Evolutionary conservation across 2,329 filamentous ascomycete species (phyloP).

Genomic region (Immersiporthe knoxdaviesiana): DNA sequence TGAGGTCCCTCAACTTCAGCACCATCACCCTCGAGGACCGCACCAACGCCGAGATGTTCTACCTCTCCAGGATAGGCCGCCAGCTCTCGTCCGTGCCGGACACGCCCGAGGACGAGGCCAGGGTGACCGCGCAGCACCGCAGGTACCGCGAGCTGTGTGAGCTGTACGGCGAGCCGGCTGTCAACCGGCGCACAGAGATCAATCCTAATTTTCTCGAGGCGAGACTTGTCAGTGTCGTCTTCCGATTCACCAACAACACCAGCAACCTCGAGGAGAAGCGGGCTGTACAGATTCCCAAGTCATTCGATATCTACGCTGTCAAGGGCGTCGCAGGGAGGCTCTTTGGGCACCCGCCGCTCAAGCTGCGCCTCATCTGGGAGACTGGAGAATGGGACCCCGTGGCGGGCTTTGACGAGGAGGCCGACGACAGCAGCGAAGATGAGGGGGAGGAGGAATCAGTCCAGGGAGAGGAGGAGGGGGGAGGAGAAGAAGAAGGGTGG

Average conservation of each 20-base stretch:
- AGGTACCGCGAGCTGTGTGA: constrained; percentile 75
- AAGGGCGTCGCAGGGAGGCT: constrained; percentile 75
- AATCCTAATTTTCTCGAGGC: constrained; percentile 84
- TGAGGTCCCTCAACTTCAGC: constrained; percentile 75
- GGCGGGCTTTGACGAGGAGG: constrained; percentile 62
- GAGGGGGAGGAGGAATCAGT: constrained; percentile 49
- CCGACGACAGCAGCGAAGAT: constrained; percentile 56
- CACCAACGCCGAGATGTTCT: constrained; percentile 89
- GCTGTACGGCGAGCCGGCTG: constrained; percentile 71
- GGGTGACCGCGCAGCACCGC: constrained; percentile 67
- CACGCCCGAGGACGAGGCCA: constrained; percentile 49
- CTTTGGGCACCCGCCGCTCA: constrained; percentile 68
- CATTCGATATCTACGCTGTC: constrained; percentile 79
- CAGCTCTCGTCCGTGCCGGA: constrained; percentile 68
- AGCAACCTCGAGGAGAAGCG: constrained; percentile 36
- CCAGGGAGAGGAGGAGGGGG: constrained; percentile 29
- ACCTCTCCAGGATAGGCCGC: constrained; percentile 79
- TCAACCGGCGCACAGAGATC: constrained; percentile 60
- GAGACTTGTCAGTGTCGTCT: constrained; percentile 66
- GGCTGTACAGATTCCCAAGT: constrained; percentile 69
- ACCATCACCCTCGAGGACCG: constrained; percentile 74
- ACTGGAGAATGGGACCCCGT: constrained; percentile 90
- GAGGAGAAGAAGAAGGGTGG: constrained; percentile 20
- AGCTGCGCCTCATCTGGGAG: constrained; percentile 77
- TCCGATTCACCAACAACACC: constrained; percentile 21